Percentiles rank a stretch among this genome's conserved stretches.
Evolutionary conservation across 2,329 filamentous ascomycete genomes (phyloP).

Genomic region (Herpomyces periplanetae): DNA sequence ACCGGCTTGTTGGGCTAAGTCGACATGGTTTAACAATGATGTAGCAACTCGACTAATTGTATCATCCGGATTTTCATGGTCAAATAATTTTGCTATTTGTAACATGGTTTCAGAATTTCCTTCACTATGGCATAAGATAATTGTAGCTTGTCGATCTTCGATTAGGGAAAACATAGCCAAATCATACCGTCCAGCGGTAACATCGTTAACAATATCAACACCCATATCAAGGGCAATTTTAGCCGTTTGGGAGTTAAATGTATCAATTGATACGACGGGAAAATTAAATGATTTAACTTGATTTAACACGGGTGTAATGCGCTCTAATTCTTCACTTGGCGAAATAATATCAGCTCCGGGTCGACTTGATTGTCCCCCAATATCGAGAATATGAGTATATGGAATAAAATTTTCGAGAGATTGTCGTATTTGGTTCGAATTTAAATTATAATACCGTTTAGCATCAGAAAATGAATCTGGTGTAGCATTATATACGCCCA

Average conservation of each 20-base stretch:
- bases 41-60: slow-evolving; percentile 20
- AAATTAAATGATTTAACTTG: slow-evolving; percentile 5
- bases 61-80: slow-evolving; percentile 20
- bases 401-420: too few species aligned
- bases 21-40: slow-evolving; percentile 29
- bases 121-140: slow-evolving; percentile 74
- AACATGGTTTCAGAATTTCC: slow-evolving; percentile 57
- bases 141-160: slow-evolving; percentile 32
- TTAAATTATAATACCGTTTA: too few species aligned
- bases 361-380: slow-evolving; percentile 72
- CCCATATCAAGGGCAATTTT: slow-evolving; percentile 32
- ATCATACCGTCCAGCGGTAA: slow-evolving; percentile 47
- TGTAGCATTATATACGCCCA: slow-evolving; percentile 80
- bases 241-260: slow-evolving; percentile 53
- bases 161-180: slow-evolving; percentile 41
- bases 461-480: slow-evolving; percentile 92
- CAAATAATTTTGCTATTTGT: slow-evolving; percentile 17
- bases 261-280: slow-evolving; percentile 56
- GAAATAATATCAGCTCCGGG: slow-evolving; percentile 28
- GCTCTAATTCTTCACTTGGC: slow-evolving; percentile 28
- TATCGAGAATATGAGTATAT: slow-evolving; percentile 60
- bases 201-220: slow-evolving; percentile 75
- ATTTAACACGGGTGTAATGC: slow-evolving; percentile 27
- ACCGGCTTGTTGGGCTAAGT: slow-evolving; percentile 37
- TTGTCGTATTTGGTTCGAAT: too few species aligned